Percentiles rank a stretch among this genome's conserved stretches.
phyloP scores from a whole-genome alignment of 495 filamentous ascomycete species.

The Astrothelium macrocarpum region DNA sequence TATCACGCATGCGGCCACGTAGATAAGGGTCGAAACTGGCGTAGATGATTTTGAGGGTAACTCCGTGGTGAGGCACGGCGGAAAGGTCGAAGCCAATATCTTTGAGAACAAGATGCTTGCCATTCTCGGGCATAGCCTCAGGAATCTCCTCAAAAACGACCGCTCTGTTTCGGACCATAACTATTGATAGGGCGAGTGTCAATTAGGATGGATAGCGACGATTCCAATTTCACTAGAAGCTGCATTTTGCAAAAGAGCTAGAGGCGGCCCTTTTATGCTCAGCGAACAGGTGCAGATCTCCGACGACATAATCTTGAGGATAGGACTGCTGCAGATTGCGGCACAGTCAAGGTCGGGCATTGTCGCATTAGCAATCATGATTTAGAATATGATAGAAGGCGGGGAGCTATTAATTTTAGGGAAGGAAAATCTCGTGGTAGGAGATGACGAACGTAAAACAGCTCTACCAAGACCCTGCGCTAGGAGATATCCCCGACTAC shows the following conservation, averaged over 20 bases:
- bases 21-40: neutral
- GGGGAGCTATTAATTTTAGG: too few relatives aligned
- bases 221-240: neutral
- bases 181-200: neutral
- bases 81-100: neutral
- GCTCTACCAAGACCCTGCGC: too few relatives aligned
- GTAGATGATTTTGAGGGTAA: neutral
- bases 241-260: neutral
- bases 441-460: too few relatives aligned
- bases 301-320: neutral
- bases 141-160: neutral
- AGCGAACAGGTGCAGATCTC: neutral
- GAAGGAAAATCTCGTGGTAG: too few relatives aligned
- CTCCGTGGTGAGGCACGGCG: neutral
- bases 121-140: neutral
- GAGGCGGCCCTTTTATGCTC: neutral
- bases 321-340: neutral
- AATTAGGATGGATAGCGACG: neutral
- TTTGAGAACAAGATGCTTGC: neutral
- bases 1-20: slow-evolving; percentile 34
- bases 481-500: too few relatives aligned
- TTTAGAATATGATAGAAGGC: neutral
- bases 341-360: neutral
- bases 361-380: neutral
- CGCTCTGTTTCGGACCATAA: neutral